Evolutionary conservation across 352 stramenopile species (phyloP), one percentile per base, ranked within the genome.

Genomic region (Phytopythium mirpurense): DNA sequence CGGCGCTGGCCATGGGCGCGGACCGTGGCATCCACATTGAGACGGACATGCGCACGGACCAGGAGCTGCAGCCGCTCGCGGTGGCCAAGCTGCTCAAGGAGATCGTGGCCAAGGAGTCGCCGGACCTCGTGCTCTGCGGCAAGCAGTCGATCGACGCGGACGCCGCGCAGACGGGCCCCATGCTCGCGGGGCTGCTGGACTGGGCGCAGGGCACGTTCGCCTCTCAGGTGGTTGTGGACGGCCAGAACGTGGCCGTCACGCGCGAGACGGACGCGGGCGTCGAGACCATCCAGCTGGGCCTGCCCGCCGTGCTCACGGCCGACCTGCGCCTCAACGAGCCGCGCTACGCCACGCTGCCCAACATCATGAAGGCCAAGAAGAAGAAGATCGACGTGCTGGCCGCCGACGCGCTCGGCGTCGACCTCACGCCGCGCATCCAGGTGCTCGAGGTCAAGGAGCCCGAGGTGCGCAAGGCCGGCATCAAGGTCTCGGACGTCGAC

Each of bases 301-400:
- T 98, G 34, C 97, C 97, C 5, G 95, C 96, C 7, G 96, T 99
- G 9, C 76, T 99, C 40, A 99, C 97, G 5, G 96, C 96, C 27
- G 97, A 99, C 71, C 72, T 99, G 49, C 92, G 97, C 32, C 83
- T 99, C 36, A 99, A 99, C 73, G 95, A 98, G 58, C 97, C 97
- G 35, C 93, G 97, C 15, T 99, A 99, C 75, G 95, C 97, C 18
- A 99, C 96, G 51, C 77, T 99, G 51, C 97, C 97, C 35, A 99
- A 99, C 77, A 99, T 99, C 66, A 99, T 99, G 96, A 99, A 99
- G 82, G 88, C 88, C 31, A 96, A 96, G 79, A 96, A 96, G 71
- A 96, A 96, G 68, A 89, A 89, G 59, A 94, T 96, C 45, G 87
- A 93, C 50, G 78, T 79, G 18, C 53, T 90, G 19, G 62, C 72